Conservation (phyloP, 306 rosid genomes). For the Arachis stenosperma region DNA sequence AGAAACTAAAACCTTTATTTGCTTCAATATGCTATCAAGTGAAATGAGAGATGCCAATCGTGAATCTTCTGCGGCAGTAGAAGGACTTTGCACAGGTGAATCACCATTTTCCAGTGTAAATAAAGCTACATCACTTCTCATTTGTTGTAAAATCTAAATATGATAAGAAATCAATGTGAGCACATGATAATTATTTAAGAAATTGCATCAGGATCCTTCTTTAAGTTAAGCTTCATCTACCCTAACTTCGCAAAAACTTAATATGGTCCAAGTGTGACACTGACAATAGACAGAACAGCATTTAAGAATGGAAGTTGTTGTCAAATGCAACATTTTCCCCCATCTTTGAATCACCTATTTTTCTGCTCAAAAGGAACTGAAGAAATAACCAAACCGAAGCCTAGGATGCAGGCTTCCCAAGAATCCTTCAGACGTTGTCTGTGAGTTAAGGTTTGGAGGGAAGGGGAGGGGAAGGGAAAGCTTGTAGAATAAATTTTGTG, state of each 20-base stretch:
- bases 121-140: constrained; percentile 70
- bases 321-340: neutral
- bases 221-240: constrained; percentile 16
- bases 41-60: constrained; percentile 88
- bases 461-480: too few relatives aligned
- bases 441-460: too few relatives aligned
- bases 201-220: neutral
- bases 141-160: constrained; percentile 78
- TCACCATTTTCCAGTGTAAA: constrained; percentile 70
- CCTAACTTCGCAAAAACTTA: constrained; percentile 1
- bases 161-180: constrained; percentile 16
- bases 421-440: neutral
- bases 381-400: neutral
- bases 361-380: neutral
- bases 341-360: neutral
- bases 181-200: constrained; percentile 6
- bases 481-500: too few relatives aligned
- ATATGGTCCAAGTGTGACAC: neutral
- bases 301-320: neutral
- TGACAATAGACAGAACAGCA: neutral
- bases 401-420: neutral
- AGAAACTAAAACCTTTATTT: constrained; percentile 63
- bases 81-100: constrained; percentile 65
- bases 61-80: constrained; percentile 80
- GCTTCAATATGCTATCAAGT: constrained; percentile 78